Evolutionary conservation across 2,329 filamentous ascomycete genomes (phyloP), one percentile per base, ranked within the genome.

Genomic region (Emmonsia crescens): DNA sequence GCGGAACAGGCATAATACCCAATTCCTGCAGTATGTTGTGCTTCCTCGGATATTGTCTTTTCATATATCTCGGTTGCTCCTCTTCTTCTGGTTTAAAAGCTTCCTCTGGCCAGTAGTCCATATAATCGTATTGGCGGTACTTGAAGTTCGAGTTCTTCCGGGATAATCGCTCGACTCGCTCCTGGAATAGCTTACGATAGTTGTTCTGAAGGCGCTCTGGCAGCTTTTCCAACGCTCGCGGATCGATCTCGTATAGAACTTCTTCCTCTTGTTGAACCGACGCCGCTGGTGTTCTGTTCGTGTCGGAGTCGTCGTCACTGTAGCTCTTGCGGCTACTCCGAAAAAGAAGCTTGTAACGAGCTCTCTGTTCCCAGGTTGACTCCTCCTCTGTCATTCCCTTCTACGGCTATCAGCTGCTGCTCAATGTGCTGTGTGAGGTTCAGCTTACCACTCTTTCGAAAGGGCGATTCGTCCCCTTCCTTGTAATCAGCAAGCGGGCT

Each of bases 171-270:
- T 55, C 59, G 12, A 63, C 60, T 19, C 66, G 65, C 62, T 72
- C 70, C 9, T 62, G 38, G 14, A 72, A 69, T n/a, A 73, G 61
- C 49, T 69, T 62, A 12, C 66, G 67, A 67, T 72, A 70, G 56
- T 64, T 68, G 19, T 63, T 52, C 44, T 70, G 70, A 9, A 72
- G 68, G 24, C 61, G 66, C 21, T 51, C 52, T 21, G 69, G 69
- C n/a, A 73, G 67, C 33, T 65, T 54, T 16, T 66, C 62, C 56
- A 72, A 62, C 21, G 70, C 69, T n/a, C 57, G 57, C 63, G 67
- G 65, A 58, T 73, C 68, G 2, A 72, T 65, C 3, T 67, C 63
- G 54, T 64, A 68, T 29, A 71, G 55, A 3, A 72, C 69, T 57
- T 73, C 70, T 57, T 69, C 68, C 63, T 70, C 71, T 42, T 68